Evolutionary conservation across 345 rosid genomes (phyloP).

Genomic region (Acer negundo): DNA sequence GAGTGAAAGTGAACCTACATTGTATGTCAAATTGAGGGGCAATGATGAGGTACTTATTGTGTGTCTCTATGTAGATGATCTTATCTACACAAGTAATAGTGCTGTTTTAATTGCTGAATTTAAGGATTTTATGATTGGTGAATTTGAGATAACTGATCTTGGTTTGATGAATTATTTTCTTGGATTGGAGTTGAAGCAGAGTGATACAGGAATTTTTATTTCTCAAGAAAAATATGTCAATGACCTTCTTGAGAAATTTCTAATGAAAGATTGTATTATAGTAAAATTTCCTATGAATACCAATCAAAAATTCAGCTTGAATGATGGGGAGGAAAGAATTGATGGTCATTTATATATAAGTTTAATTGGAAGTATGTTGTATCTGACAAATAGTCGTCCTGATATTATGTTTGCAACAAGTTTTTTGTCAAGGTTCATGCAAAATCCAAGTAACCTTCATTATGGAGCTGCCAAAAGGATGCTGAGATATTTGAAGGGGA

Average conservation of each 20-base stretch:
- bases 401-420: not conserved
- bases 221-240: no score
- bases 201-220: no score
- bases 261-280: no score
- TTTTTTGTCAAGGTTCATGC: not conserved
- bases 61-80: not conserved
- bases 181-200: no score
- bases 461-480: not conserved
- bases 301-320: not conserved
- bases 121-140: no score
- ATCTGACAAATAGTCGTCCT: not conserved
- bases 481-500: not conserved
- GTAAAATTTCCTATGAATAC: not conserved
- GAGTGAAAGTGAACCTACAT: not conserved
- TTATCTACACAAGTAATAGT: not conserved
- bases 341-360: not conserved
- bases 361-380: not conserved
- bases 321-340: not conserved
- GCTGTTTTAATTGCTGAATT: no score
- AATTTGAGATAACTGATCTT: no score
- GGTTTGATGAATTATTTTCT: no score
- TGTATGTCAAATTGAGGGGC: not conserved
- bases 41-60: not conserved
- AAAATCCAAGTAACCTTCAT: constrained; percentile 1
- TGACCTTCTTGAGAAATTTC: no score